Percentiles rank a stretch among this genome's conserved stretches.
phyloP scores from a whole-genome alignment of 805 yeast genomes.

The Candida takata region DNA sequence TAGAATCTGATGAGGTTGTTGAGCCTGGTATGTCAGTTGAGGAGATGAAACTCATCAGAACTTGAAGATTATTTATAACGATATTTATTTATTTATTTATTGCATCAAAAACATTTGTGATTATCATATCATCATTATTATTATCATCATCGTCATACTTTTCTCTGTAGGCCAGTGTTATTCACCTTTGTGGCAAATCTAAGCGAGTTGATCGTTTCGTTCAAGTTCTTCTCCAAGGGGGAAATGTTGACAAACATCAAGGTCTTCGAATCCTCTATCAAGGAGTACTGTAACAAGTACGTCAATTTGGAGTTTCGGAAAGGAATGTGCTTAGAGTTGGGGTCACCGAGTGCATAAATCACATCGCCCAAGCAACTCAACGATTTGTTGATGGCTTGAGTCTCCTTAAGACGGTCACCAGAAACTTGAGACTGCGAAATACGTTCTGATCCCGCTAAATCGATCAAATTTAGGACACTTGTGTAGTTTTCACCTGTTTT shows the following conservation, averaged over 20 bases:
- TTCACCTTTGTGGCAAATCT: constrained; percentile 86
- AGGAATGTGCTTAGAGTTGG: constrained; percentile 58
- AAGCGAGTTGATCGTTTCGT: constrained; percentile 77
- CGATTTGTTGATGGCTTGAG: constrained; percentile 84
- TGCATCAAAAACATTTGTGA: not conserved
- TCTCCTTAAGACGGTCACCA: constrained; percentile 79
- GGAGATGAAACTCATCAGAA: constrained; percentile 12
- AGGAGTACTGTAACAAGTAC: constrained; percentile 72
- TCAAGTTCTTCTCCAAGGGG: constrained; percentile 51
- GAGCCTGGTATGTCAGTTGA: constrained; percentile 10
- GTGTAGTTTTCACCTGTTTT: constrained; percentile 39
- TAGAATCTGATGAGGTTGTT: constrained; percentile 5
- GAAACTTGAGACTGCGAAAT: constrained; percentile 64
- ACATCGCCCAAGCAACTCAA: constrained; percentile 88
- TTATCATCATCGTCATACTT: not conserved
- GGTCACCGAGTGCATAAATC: constrained; percentile 61
- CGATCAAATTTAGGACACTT: constrained; percentile 76
- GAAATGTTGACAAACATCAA: constrained; percentile 90
- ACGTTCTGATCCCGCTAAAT: constrained; percentile 93
- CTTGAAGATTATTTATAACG: constrained; percentile 1
- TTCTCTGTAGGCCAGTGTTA: constrained; percentile 33
- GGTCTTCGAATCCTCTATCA: constrained; percentile 82
- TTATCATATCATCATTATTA: not conserved
- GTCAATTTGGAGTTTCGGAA: constrained; percentile 93
- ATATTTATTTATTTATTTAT: constrained; percentile 11